A percentile compares a stretch with the other conserved stretches of the same genome.
phyloP scores from a whole-genome alignment of 108 stramenopile genomes.

The Cyclotella sp. region DNA sequence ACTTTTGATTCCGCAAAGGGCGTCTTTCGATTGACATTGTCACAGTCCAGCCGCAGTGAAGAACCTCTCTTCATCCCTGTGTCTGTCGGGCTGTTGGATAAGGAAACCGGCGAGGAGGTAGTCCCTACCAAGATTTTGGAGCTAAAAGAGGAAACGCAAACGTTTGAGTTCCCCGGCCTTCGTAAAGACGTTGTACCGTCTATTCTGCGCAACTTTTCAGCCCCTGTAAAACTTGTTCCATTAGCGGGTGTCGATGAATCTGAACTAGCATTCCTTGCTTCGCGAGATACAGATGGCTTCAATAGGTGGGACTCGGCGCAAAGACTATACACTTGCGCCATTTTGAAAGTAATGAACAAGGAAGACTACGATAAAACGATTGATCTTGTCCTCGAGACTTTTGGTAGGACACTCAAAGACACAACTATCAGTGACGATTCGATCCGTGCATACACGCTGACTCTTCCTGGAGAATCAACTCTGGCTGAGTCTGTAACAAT shows the following conservation, averaged over 20 bases:
- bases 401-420: conserved; percentile 28
- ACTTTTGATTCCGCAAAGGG: conserved; percentile 58
- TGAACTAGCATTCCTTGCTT: conserved; percentile 67
- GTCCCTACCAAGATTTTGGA: conserved; percentile 85
- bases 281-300: conserved; percentile 78
- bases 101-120: conserved; percentile 80
- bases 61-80: conserved; percentile 95
- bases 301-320: conserved; percentile 82
- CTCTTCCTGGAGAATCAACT: conserved; percentile 60
- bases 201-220: conserved; percentile 91
- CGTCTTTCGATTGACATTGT: conserved; percentile 61
- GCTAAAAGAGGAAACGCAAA: conserved; percentile 82
- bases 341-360: conserved; percentile 46
- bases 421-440: conserved; percentile 50
- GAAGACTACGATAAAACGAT: conserved; percentile 21
- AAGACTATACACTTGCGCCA: conserved; percentile 49
- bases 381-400: conserved; percentile 48
- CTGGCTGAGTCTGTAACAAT: conserved; percentile 56
- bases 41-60: conserved; percentile 59
- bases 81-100: conserved; percentile 88
- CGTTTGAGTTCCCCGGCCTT: conserved; percentile 81
- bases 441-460: conserved; percentile 64
- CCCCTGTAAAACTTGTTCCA: conserved; percentile 89
- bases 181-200: conserved; percentile 87
- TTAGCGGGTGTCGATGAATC: conserved; percentile 47